Evolutionary conservation across 306 rosid species (phyloP), one percentile per base, ranked within the genome.

Genomic region (Delonix regia): DNA sequence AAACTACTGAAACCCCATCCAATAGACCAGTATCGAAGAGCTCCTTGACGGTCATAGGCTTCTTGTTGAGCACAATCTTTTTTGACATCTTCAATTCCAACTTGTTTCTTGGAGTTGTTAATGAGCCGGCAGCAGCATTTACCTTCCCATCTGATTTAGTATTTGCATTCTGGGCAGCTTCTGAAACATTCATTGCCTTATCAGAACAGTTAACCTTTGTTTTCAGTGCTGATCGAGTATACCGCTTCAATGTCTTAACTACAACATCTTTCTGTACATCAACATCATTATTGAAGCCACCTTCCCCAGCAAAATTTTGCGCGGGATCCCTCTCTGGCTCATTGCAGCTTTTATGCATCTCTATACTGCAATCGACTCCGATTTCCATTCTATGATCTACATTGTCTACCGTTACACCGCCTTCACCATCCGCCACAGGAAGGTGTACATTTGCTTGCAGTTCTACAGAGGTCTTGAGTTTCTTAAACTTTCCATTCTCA

Each of bases 11-110:
- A 79, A 95, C 85, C 4, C 98, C 99, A n/a, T 95, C 99, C 45
- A 95, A 92, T 74, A 95, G 83, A 45, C 99, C 99, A 39, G 98
- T 95, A 14, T 93, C 94, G 59, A 95, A 93, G 14, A 95, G 96
- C 84, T 95, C 98, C 82, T 83, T 95, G 57, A 91, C 94, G 0
- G 96, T 91, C 80, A 88, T 71, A 10, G 91, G 97, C 81, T 83
- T 89, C 88, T 85, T 87, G 59, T 81, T 75, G 10, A 90, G 73
- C 25, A 85, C 84, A 62, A 85, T 75, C 86, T 84, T 90, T 77
- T 89, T 89, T 60, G 89, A 74, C 86, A 71, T 87, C 80, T 81
- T 89, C 69, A 87, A 25, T 62, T 88, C 97, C 73, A 87, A 25
- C 56, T 86, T 87, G 62, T 79, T 85, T 82, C 80, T 86, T 34